phyloP scores from a whole-genome alignment of 345 rosid genomes.

The Eucalyptus cloeziana region DNA sequence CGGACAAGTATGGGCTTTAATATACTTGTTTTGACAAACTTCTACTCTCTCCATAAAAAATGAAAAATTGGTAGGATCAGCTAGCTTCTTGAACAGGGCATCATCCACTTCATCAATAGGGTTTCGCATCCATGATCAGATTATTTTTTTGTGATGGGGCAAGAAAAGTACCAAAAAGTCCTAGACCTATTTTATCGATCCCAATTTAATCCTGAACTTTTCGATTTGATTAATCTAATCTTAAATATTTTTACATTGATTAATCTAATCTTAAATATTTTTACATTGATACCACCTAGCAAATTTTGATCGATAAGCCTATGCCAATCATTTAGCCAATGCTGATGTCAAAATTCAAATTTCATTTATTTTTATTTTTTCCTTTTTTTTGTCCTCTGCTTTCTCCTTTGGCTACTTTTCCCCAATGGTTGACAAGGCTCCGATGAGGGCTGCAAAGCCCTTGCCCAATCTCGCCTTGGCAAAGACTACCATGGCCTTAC shows the following conservation, averaged over 20 bases:
- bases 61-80: not conserved
- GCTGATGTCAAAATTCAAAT: accelerated
- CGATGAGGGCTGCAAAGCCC: no score
- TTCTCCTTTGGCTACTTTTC: no score
- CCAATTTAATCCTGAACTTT: accelerated
- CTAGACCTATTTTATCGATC: no score
- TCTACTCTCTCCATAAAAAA: not conserved
- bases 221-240: accelerated
- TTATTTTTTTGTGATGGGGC: not conserved
- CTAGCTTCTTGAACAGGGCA: not conserved
- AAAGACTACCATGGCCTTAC: no score
- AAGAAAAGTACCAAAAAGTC: not conserved
- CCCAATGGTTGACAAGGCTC: no score
- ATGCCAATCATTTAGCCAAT: no score
- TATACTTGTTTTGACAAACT: not conserved
- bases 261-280: accelerated
- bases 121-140: not conserved
- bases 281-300: accelerated
- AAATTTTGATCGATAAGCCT: no score
- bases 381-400: no score
- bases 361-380: no score
- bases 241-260: accelerated
- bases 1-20: not conserved
- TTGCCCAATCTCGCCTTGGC: no score
- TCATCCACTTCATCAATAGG: not conserved